Base-by-base conservation (phyloP, 495 filamentous ascomycete genomes). In the Gamarada debralockiae region DNA sequence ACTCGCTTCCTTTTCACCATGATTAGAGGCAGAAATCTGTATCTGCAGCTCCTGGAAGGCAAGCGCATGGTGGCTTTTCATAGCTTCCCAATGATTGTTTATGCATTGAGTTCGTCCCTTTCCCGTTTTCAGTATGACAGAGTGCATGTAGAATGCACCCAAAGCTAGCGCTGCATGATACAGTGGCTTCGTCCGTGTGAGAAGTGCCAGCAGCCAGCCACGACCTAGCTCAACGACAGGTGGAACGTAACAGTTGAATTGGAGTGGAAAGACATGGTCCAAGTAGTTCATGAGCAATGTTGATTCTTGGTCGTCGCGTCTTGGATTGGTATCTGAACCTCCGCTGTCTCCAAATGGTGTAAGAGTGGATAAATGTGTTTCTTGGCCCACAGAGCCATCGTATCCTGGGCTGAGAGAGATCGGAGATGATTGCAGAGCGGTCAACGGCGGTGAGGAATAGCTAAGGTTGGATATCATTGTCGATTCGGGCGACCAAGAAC, bases 111-210 rank as follows among this genome's bases (percentile, higher is more conserved):
- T 29, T 29, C 27, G 27, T 5, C 10, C 27, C 27, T 29, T 29
- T 29, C 10, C 27, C 4, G 4, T 29, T 29, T 29, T 29, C 27
- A 10, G 5, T 29, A 29, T 5, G 10, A 10, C 27, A 14, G 37
- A 39, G 3, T 39, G 5, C 6, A n/a, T 39, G 37, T 39, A 20
- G 18, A 15, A 39, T 15, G 14, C 37, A 39, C 6, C 4, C 34
- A 53, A 15, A 2, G 29, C 38, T n/a, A 58, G 36, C n/a, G 56
- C 44, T n/a, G 49, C 50, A 38, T 58, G 50, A 29, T 58, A 58
- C 4, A 58, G 25, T 14, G 56, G 56, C 14, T 53, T 53, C n/a
- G 56, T 53, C 13, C 50, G 56, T 4, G 38, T n/a, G 1, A 58
- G 33, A 23, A 44, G 36, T n/a, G 56, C 41, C 1, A 58, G 50